Base-by-base conservation (phyloP, 805 yeast species). In the Candida sithepensis region DNA sequence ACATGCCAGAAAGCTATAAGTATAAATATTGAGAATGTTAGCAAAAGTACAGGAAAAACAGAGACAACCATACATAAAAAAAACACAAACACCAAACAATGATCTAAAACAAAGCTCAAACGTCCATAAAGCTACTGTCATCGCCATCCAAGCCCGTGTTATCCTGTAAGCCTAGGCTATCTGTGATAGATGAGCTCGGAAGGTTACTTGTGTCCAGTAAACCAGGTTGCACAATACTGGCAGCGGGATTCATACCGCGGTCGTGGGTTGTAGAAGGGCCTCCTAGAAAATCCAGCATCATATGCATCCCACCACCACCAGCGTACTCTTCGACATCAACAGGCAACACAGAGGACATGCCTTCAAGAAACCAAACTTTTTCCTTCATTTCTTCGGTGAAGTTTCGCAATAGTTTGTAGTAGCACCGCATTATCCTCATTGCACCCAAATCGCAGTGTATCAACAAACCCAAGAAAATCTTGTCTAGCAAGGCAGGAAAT, bases 351-450 rank as follows among this genome's bases (percentile, higher is more conserved):
- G 83, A 81, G 4, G 94, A 80, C 2, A 89, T 94, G 3, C 97
- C 97, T 66, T 91, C 96, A 53, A 91, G 72, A 57, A 91, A 90
- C 97, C 97, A 91, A 16, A 91, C 95, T 56, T 79, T 79, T 58
- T 90, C 94, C 63, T 86, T 87, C 85, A 87, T 85, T 59, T 88
- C 95, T 32, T 84, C 80, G 0, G 96, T 88, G 64, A 86, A 91
- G 14, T 85, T 82, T 55, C 96, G 72, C 42, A 91, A 74, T 48
- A 91, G 69, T 47, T 86, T 82, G 69, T 91, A 91, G 70, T 91
- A 91, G 46, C 87, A 84, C 55, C 95, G 74, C 88, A 92, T 88
- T 52, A 92, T 88, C 56, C 96, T 73, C 89, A 88, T 88, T 2
- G 97, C 96, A 43, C 84, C 79, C 30, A 84, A 67, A 66, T 92